Conservation (phyloP, 148 eudicot species). For the Rhododendron griersonianum region DNA sequence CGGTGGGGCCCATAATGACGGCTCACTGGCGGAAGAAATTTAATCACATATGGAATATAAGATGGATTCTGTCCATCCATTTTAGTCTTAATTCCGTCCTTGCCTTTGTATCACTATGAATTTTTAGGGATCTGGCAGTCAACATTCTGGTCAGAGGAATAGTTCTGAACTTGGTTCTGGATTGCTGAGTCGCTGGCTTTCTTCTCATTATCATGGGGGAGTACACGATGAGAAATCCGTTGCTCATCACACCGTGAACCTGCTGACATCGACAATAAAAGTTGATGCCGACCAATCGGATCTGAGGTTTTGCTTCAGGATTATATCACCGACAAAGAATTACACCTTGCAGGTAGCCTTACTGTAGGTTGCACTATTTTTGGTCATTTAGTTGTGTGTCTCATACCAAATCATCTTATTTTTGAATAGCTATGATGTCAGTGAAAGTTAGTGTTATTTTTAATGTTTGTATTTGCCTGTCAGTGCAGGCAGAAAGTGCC, state of each 20-base stretch:
- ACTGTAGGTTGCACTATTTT: constrained; percentile 13
- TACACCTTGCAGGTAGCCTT: constrained; percentile 83
- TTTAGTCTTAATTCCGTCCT: background rate
- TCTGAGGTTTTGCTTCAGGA: constrained; percentile 93
- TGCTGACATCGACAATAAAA: constrained; percentile 92
- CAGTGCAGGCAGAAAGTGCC: constrained; percentile 91
- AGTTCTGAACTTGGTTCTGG: constrained; percentile 99
- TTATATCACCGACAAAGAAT: constrained; percentile 93
- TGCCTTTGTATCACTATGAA: constrained; percentile 15
- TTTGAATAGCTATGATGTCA: background rate
- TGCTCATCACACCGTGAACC: constrained; percentile 93
- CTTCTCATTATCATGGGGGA: constrained; percentile 96
- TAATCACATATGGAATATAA: background rate
- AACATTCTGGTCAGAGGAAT: constrained; percentile 88
- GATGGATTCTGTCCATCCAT: background rate
- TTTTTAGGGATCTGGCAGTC: constrained; percentile 71
- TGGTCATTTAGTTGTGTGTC: background rate
- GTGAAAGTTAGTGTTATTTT: constrained; percentile 6
- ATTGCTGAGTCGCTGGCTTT: constrained; percentile 96
- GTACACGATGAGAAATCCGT: constrained; percentile 94
- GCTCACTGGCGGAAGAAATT: background rate
- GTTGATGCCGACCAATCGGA: constrained; percentile 98
- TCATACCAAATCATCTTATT: background rate
- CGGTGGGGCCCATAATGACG: background rate
- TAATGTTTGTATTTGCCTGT: constrained; percentile 17